Percentiles rank a stretch among this genome's conserved stretches.
Evolutionary conservation across 2,329 filamentous ascomycete genomes (phyloP).

Genomic region (Penicillium sp.): DNA sequence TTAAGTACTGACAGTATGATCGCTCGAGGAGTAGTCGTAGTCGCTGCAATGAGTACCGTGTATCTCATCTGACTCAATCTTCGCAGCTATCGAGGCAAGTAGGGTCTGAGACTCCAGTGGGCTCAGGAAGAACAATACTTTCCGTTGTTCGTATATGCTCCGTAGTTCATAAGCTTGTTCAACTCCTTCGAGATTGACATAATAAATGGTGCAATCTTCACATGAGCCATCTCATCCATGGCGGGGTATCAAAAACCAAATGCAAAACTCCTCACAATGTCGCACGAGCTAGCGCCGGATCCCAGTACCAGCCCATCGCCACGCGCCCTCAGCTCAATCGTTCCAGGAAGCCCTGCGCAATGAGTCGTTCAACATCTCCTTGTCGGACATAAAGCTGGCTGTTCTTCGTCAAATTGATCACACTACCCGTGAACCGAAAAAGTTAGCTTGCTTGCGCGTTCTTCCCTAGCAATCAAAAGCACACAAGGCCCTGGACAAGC

Average conservation of each 20-base stretch:
- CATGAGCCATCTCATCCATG: conserved; percentile 10
- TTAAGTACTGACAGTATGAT: neutral
- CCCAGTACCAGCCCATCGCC: neutral
- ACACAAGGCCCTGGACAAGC: neutral
- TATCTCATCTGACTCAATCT: neutral
- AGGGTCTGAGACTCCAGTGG: neutral
- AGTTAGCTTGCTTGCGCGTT: conserved; percentile 24
- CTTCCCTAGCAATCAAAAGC: neutral
- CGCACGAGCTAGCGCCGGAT: neutral
- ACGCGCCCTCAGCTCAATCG: conserved; percentile 70
- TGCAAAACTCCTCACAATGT: conserved; percentile 13
- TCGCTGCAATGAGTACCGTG: neutral
- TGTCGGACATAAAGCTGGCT: conserved; percentile 97
- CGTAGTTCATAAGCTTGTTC: neutral
- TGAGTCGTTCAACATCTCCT: conserved; percentile 91
- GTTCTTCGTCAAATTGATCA: conserved; percentile 95
- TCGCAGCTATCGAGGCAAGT: neutral
- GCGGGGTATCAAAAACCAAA: conserved; percentile 22
- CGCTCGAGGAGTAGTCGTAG: too few relatives aligned
- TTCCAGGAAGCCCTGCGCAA: conserved; percentile 92
- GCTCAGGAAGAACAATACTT: neutral
- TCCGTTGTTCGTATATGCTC: neutral
- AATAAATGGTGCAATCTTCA: neutral
- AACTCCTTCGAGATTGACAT: neutral
- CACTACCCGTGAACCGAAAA: conserved; percentile 56